These are phyloP conservation scores for Zymoseptoria brevis DNA, from an alignment of 2,329 filamentous ascomycete genomes.

Conservation along the genomic window DNA sequence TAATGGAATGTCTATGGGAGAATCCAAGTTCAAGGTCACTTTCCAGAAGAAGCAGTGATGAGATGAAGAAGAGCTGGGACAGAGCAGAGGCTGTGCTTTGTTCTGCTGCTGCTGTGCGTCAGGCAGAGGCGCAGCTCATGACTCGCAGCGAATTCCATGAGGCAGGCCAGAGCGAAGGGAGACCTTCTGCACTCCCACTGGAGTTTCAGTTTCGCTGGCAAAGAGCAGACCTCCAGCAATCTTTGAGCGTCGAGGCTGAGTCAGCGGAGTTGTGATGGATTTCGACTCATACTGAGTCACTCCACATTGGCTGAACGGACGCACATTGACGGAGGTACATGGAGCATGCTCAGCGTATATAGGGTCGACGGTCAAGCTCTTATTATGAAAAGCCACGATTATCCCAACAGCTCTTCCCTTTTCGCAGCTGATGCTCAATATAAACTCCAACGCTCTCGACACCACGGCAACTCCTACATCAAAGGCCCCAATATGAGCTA, in stretches of 20 bases:
- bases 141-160: not conserved
- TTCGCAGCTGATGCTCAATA: not conserved
- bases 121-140: not conserved
- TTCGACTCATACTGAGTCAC: not conserved
- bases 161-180: not conserved
- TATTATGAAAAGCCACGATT: not conserved
- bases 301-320: not conserved
- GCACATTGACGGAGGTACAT: not conserved
- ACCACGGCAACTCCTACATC: not conserved
- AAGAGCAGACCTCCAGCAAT: not conserved
- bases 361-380: not conserved
- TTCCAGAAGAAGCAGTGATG: slow-evolving; percentile 72
- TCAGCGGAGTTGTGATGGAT: not conserved
- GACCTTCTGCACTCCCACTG: not conserved
- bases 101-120: not conserved
- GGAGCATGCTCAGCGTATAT: not conserved
- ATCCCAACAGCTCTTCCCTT: not conserved
- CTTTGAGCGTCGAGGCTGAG: not conserved
- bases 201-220: not conserved
- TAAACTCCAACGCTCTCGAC: not conserved
- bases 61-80: not conserved
- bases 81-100: not conserved
- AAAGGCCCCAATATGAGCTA: not conserved
- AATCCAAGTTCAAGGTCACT: slow-evolving; percentile 83
- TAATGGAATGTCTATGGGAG: slow-evolving; percentile 71